Evolutionary conservation across 108 stramenopile species (phyloP).

Genomic region (Nitzschia palea): DNA sequence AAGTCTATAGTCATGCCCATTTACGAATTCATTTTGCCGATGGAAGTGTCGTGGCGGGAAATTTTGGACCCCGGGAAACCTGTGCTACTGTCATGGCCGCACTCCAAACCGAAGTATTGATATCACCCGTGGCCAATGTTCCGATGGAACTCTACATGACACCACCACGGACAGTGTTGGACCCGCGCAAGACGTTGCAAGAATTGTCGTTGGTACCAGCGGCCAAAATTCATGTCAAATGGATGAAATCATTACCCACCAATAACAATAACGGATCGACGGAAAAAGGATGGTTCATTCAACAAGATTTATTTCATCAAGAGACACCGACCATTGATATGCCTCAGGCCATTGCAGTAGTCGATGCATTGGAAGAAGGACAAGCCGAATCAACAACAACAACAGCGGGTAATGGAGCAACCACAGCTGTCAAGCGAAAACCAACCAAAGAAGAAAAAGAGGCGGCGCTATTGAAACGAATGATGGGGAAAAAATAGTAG

Average conservation of each 20-base stretch:
- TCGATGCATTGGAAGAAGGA: conserved; percentile 6
- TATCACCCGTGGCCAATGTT: not conserved
- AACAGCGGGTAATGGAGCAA: not conserved
- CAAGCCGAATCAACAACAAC: not conserved
- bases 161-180: conserved; percentile 66
- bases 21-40: conserved; percentile 70
- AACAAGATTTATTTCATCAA: conserved; percentile 18
- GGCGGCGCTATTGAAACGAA: conserved; percentile 42
- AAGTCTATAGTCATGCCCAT: conserved; percentile 74
- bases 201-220: conserved; percentile 77
- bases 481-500: conserved; percentile 41
- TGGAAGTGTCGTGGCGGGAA: conserved; percentile 52
- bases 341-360: conserved; percentile 24
- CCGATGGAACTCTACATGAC: conserved; percentile 76
- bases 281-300: conserved; percentile 22
- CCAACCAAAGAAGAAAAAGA: conserved; percentile 37
- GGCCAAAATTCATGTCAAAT: conserved; percentile 75
- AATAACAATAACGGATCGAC: not conserved
- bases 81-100: conserved; percentile 42
- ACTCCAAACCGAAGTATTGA: conserved; percentile 23
- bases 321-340: not conserved
- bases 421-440: conserved; percentile 6
- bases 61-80: conserved; percentile 63
- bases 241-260: conserved; percentile 35
- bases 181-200: conserved; percentile 45